Evolutionary conservation across 768 basidiomycete genomes (phyloP).

Genomic region (Tremella mesenterica): DNA sequence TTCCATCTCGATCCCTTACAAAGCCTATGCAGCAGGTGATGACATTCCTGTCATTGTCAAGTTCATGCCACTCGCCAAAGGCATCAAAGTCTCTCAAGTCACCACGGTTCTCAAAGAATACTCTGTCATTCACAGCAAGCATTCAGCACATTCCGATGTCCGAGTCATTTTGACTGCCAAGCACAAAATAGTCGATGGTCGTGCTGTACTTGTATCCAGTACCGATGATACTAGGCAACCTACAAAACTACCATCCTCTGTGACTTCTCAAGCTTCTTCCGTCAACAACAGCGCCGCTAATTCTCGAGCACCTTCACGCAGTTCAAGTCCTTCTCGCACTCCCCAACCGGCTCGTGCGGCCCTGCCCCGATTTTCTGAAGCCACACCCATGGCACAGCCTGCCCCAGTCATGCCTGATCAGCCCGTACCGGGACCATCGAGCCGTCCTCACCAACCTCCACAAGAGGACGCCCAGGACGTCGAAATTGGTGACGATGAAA

Average conservation of each 20-base stretch:
- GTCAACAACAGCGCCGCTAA: slow-evolving; percentile 7
- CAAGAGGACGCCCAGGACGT: slow-evolving; percentile 19
- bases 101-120: slow-evolving; percentile 64
- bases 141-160: slow-evolving; percentile 55
- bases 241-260: background rate
- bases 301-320: slow-evolving; percentile 7
- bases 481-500: slow-evolving; percentile 41
- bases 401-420: background rate
- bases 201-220: slow-evolving; percentile 20
- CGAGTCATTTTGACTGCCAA: slow-evolving; percentile 56
- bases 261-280: background rate
- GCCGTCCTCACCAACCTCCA: background rate
- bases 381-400: background rate
- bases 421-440: slow-evolving; percentile 6
- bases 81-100: slow-evolving; percentile 62
- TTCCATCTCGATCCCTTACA: slow-evolving; percentile 77
- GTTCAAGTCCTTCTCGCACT: slow-evolving; percentile 7
- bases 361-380: background rate
- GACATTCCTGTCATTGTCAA: slow-evolving; percentile 71
- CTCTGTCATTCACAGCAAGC: slow-evolving; percentile 55
- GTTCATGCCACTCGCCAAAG: slow-evolving; percentile 78
- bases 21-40: slow-evolving; percentile 90
- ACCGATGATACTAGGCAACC: slow-evolving; percentile 15
- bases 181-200: slow-evolving; percentile 61
- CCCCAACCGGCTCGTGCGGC: background rate